Percentiles rank a stretch among this genome's conserved stretches.
Conservation (phyloP, 345 rosid species). For the Reutealis trisperma region DNA sequence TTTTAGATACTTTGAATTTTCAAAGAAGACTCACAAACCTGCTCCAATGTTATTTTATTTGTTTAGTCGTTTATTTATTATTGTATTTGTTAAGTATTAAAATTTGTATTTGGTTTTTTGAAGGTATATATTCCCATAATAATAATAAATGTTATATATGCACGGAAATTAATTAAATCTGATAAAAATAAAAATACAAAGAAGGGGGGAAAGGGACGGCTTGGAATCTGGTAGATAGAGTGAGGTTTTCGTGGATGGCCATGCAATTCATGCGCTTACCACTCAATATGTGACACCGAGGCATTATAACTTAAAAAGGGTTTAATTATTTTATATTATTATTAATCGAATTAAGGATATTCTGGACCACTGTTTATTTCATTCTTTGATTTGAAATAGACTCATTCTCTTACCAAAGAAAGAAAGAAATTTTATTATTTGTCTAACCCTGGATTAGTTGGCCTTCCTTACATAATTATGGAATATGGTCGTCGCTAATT, state of each 20-base stretch:
- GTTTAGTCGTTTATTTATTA: not conserved
- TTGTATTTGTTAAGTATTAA: not conserved
- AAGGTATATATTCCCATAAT: not conserved
- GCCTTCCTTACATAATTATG: not conserved
- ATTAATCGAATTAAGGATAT: conserved; percentile 2
- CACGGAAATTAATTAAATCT: too few species aligned
- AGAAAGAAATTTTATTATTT: not conserved
- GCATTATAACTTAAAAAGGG: not conserved
- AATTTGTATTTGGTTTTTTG: conserved; percentile 13
- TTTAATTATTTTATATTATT: not conserved
- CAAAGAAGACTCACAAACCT: conserved; percentile 21
- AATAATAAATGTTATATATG: too few species aligned
- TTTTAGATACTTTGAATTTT: conserved; percentile 6
- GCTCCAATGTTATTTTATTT: not conserved
- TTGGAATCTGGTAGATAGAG: conserved; percentile 33
- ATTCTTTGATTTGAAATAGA: conserved; percentile 11
- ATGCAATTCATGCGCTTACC: conserved; percentile 13
- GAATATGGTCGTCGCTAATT: not conserved
- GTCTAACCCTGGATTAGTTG: not conserved
- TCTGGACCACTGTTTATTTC: not conserved
- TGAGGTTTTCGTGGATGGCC: conserved; percentile 27
- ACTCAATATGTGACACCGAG: not conserved
- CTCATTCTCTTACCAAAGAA: conserved; percentile 14
- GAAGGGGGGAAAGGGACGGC: conserved; percentile 21
- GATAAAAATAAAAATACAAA: not conserved